phyloP scores from a whole-genome alignment of 345 rosid genomes.

The Carallia brachiata region DNA sequence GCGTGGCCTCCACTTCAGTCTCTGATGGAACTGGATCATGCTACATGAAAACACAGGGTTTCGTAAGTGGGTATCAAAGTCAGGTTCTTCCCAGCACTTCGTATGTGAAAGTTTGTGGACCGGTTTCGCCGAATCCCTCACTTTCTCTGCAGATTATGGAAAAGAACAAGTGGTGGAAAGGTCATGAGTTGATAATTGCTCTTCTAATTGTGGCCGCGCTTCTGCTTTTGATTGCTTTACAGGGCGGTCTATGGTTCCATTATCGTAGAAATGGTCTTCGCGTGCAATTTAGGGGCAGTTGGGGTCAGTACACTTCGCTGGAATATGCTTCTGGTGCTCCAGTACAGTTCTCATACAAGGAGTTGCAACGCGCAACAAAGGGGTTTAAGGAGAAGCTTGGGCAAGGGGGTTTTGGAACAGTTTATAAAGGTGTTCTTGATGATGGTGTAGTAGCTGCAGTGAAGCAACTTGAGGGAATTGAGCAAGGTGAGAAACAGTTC shows the following conservation, averaged over 20 bases:
- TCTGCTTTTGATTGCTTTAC: constrained; percentile 34
- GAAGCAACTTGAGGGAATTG: constrained; percentile 22
- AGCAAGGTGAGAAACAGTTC: constrained; percentile 27
- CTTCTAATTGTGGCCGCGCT: constrained; percentile 33
- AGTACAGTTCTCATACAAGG: constrained; percentile 14
- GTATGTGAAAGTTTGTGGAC: constrained; percentile 54
- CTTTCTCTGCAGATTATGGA: constrained; percentile 3
- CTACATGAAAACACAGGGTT: constrained; percentile 47
- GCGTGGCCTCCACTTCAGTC: constrained; percentile 48
- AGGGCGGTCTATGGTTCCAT: constrained; percentile 50
- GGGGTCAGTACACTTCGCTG: constrained; percentile 46
- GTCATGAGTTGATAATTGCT: constrained; percentile 36
- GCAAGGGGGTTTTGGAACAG: constrained; percentile 15
- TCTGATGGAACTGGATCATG: constrained; percentile 65
- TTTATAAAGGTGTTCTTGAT: constrained; percentile 14
- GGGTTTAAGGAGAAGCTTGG: constrained; percentile 25
- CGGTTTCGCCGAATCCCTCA: constrained; percentile 37
- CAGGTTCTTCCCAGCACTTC: constrained; percentile 52
- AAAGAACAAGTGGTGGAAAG: constrained; percentile 23
- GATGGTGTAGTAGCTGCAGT: constrained; percentile 11
- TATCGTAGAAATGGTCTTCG: constrained; percentile 37
- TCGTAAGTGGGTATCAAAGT: constrained; percentile 51
- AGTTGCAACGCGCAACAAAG: constrained; percentile 12
- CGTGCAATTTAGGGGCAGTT: constrained; percentile 32
- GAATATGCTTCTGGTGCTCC: constrained; percentile 63